Evolutionary conservation across 345 rosid species (phyloP), one percentile per base, ranked within the genome.

Genomic region (Stellera chamaejasme): DNA sequence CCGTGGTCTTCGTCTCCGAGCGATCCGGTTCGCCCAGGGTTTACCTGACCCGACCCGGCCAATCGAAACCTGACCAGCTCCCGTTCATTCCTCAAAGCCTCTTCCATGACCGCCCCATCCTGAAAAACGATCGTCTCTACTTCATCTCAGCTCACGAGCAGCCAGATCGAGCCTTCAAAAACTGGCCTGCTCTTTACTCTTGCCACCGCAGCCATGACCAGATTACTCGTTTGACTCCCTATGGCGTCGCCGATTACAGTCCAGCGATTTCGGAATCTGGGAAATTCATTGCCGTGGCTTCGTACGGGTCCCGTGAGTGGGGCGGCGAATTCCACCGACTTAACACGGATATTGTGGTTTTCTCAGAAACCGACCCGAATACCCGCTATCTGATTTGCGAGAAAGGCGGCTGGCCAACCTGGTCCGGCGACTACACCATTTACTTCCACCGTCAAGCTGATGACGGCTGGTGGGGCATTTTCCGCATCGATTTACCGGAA

Each of bases 391-490:
- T 76, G 27, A 64, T 84, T 3, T 72, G 76, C 32, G 75, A 88
- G 48, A 68, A 45, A 19, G 98, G 98, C 3, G 93, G 95, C 2
- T 88, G 96, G 96, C 98, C 95, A 10, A 64, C 82, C 26, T 88
- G 95, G 96, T 82, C 72, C 10, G 78, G 90, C 14, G 98, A 88
- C 49, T 70, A 81, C 8, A 60, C 64, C 27, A 66, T 92, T 50
- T 92, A 70, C 80, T 92, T 88, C 63, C 98, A 92, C 68, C 85
- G 82, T 50, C 75, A 76, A 64, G 85, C 82, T 1, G 84, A 82
- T 10, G 96, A 92, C 66, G 95, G 95, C 4, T 92, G 95, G 95
- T 88, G 98, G 98, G 88, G 98, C 77, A 71, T 92, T 63, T 92
- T 63, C 74, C 56, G 73, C 14, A 61, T 77, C 0, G 79, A 69